Evolutionary conservation across 2,329 filamentous ascomycete genomes (phyloP).

Genomic region (Emergomyces orientalis): DNA sequence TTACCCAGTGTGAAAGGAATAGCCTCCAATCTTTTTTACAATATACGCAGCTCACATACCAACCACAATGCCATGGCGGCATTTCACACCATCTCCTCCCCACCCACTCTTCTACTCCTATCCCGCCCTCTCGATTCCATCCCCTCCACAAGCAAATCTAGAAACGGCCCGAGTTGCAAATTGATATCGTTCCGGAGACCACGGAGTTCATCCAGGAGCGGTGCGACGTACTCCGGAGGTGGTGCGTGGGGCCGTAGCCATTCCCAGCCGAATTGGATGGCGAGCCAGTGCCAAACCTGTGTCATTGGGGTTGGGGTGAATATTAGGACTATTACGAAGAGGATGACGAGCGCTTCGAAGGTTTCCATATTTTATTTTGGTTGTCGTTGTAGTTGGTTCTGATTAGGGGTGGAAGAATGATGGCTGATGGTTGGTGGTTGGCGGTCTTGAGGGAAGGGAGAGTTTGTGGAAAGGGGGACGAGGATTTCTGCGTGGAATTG

Average conservation of each 20-base stretch:
- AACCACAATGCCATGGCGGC: too few relatives aligned
- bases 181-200: slow-evolving; percentile 1
- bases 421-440: neutral
- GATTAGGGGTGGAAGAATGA: too few relatives aligned
- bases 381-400: neutral
- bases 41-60: too few relatives aligned
- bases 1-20: neutral
- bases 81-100: neutral
- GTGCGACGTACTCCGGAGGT: neutral
- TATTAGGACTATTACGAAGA: slow-evolving; percentile 1
- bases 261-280: neutral
- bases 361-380: neutral
- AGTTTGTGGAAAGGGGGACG: too few relatives aligned
- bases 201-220: neutral
- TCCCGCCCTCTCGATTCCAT: neutral
- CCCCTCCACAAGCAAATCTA: neutral
- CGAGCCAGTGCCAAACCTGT: slow-evolving; percentile 3
- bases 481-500: too few relatives aligned
- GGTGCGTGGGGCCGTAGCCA: slow-evolving; percentile 1
- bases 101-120: neutral
- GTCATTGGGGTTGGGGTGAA: neutral
- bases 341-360: slow-evolving; percentile 1
- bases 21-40: too few relatives aligned
- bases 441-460: too few relatives aligned
- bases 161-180: neutral